Base-by-base conservation (phyloP, 2,329 filamentous ascomycete species). In the Paraphoma chrysanthemicola region DNA sequence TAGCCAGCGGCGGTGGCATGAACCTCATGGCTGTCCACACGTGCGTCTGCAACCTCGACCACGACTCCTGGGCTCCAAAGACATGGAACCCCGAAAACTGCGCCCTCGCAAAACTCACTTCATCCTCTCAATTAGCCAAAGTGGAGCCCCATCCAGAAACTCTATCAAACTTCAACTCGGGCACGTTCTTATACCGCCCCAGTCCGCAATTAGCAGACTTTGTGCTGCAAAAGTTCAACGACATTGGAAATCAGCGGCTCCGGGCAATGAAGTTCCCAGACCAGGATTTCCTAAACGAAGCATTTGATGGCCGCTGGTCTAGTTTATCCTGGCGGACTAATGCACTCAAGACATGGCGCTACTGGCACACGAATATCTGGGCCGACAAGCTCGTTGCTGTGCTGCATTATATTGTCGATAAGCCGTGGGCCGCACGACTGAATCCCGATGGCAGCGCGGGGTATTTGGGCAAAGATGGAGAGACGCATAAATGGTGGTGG, bases 401-500 rank as follows among this genome's bases (percentile, higher is more conserved):
- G 7, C 54, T 84, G 48, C 83, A 85, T 62, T 85, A 84, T 52
- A 83, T 85, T 53, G 82, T 84, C 6, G 82, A 85, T 60, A 85
- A 85, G 71, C 83, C 83, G 12, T 85, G 83, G 83, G 77, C 79
- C 38, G 75, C 72, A 48, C 73, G 78, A 16, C 72, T 82, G 3
- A 69, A 69, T 16, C 63, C 67, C 17, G 77, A 82, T 55, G 80
- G 80, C 1, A 58, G 53, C 3, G 82, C 80, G 0, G 82, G 82
- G 1, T 82, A 83, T 62, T 71, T 79, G 28, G 82, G 82, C 1
- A 72, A 79, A 42, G 84, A 86, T 63, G 81, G 82, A 0, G 78
- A 75, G 44, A 83, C 82, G 44, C 82, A 85, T 70, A 62, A 56
- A 28, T 83, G 82, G 82, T 85, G 83, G 83, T 85, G 82, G 82